A percentile compares a stretch with the other conserved stretches of the same genome.
These are phyloP conservation scores for Carex cristatella DNA, from an alignment of 176 grass and related monocot genomes.

Conservation along the genomic window DNA sequence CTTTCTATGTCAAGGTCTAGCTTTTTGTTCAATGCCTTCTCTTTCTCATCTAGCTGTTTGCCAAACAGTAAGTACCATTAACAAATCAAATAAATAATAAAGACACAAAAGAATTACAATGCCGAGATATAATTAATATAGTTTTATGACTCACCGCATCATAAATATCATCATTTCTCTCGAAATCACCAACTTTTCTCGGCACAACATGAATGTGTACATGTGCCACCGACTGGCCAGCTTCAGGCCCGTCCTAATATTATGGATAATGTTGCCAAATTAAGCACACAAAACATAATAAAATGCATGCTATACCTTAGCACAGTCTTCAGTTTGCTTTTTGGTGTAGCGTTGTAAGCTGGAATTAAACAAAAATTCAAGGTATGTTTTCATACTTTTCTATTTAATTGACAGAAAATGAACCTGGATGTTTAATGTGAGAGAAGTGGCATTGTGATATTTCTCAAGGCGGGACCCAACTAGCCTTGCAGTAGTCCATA, in stretches of 20 bases:
- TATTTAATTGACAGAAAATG: not conserved
- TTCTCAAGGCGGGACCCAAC: conserved; percentile 65
- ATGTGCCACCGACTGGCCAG: conserved; percentile 87
- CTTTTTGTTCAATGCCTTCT: conserved; percentile 78
- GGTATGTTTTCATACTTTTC: not conserved
- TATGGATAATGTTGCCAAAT: not conserved
- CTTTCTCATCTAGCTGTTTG: conserved; percentile 53
- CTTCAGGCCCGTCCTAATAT: conserved; percentile 75
- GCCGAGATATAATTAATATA: not conserved
- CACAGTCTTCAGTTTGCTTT: not conserved
- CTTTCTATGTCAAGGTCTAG: conserved; percentile 84
- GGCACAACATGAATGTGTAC: conserved; percentile 87
- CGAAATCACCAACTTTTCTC: conserved; percentile 70
- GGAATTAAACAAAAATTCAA: not conserved
- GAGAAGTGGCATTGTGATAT: conserved; percentile 68
- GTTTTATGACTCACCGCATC: conserved; percentile 37
- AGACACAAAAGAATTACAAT: not conserved
- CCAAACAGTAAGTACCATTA: not conserved
- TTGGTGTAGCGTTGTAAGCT: not conserved
- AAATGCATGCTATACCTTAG: not conserved
- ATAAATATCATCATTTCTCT: conserved; percentile 90
- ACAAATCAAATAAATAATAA: conserved; percentile 3
- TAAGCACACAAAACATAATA: not conserved
- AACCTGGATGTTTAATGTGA: conserved; percentile 77
- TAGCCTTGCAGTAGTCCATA: conserved; percentile 81